Conservation (phyloP, 2,329 filamentous ascomycete genomes). For the Neonectria sp. region DNA sequence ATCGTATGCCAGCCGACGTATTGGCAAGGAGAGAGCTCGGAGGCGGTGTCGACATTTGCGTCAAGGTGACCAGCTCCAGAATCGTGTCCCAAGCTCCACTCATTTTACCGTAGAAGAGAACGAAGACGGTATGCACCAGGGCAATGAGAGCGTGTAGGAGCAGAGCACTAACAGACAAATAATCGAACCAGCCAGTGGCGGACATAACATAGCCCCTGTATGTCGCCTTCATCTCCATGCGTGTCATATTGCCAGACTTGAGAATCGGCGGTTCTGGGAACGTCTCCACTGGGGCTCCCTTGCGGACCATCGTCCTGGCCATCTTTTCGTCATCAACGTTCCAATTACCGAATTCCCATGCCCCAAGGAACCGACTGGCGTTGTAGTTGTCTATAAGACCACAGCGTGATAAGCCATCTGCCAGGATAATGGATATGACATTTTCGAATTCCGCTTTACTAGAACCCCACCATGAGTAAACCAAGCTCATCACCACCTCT, state of each 20-base stretch:
- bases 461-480: not conserved
- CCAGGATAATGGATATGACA: not conserved
- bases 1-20: not conserved
- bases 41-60: not conserved
- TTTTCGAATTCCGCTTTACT: not conserved
- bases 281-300: not conserved
- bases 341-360: not conserved
- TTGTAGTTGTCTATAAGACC: not conserved
- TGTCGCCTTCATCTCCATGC: not conserved
- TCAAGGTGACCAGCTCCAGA: slow-evolving; percentile 15
- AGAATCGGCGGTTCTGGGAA: not conserved
- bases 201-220: slow-evolving; percentile 17
- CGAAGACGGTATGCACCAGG: not conserved
- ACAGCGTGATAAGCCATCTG: not conserved
- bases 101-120: not conserved
- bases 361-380: not conserved
- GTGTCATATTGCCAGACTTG: not conserved
- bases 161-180: not conserved
- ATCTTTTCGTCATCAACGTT: not conserved
- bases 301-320: not conserved
- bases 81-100: not conserved
- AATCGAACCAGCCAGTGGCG: not conserved
- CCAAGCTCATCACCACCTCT: not conserved
- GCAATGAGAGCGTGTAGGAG: slow-evolving; percentile 13
- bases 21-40: not conserved